Evolutionary conservation across 2,329 filamentous ascomycete genomes (phyloP), one percentile per base, ranked within the genome.

Genomic region (Neofusicoccum kwambonambiense): DNA sequence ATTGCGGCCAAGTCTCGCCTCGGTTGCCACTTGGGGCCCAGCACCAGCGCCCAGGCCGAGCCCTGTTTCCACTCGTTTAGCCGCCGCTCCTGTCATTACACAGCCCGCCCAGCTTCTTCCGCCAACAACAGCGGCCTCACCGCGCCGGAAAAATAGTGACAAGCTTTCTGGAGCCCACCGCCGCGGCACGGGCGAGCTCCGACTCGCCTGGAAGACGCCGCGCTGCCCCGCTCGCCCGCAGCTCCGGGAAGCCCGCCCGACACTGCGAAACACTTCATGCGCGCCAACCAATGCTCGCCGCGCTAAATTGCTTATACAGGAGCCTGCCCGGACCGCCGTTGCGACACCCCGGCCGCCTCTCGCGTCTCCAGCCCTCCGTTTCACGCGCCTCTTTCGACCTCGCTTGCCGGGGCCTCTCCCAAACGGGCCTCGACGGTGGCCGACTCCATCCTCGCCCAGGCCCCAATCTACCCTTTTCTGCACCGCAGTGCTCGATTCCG

Each of bases 1-100:
- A 60, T 60, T 60, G 56, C 56, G 13, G 56, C 56, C 56, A 60
- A 60, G 56, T 8, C 13, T 60, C 56, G 56, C 41, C 8, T 60
- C 27, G n/a, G 31, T 19, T 60, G 27, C 56, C 42, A 5, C 11
- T 27, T 34, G n/a, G 17, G 27, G 56, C 41, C 35, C 17, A 9
- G 27, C 12, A n/a, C 5, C 19, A 12, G 19, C 39, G 39, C 22
- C 39, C 13, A 42, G 47, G 3, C 9, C 8, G 7, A 49, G 17
- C 42, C 12, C 42, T 47, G 56, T 37, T 47, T 60, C 42, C 31
- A n/a, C 56, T 60, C 31, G n/a, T 47, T 47, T 45, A 60, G 17
- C 56, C 56, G 56, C 42, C n/a, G 27, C 27, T 60, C 56, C 56
- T 60, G 41, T 60, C 31, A 60, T 60, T 60, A 22, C n/a, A 39